Conservation (phyloP, 768 basidiomycete species). For the Mrakia blollopis region DNA sequence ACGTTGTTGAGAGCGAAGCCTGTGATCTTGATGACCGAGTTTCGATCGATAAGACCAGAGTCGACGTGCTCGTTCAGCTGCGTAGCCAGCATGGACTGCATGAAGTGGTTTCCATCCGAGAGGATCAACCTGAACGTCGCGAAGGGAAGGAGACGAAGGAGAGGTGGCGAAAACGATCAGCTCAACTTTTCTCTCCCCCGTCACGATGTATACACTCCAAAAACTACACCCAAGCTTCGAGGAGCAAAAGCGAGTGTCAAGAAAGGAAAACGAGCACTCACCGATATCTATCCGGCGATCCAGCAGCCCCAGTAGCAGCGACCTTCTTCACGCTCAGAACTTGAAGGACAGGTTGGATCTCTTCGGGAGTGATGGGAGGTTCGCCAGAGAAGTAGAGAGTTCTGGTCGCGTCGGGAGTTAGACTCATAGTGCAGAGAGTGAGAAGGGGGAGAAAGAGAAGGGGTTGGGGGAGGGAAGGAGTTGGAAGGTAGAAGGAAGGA, state of each 20-base stretch:
- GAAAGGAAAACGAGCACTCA: constrained; percentile 31
- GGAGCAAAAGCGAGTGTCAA: neutral
- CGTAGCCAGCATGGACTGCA: constrained; percentile 93
- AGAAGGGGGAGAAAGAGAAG: neutral
- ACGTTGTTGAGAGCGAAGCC: constrained; percentile 77
- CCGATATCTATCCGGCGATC: constrained; percentile 45
- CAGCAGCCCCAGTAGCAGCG: constrained; percentile 43
- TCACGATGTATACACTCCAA: neutral
- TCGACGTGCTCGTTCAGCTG: constrained; percentile 74
- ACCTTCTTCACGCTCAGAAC: constrained; percentile 80
- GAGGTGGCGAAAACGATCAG: constrained; percentile 15
- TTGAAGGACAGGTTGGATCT: constrained; percentile 57
- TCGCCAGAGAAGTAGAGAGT: constrained; percentile 16
- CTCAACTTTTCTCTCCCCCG: constrained; percentile 27
- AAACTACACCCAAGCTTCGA: neutral
- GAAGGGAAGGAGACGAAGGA: neutral
- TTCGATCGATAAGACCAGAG: constrained; percentile 57
- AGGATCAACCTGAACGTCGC: constrained; percentile 60
- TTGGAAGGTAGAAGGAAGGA: constrained; percentile 9
- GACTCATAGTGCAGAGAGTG: too few species aligned
- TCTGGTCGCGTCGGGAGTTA: neutral
- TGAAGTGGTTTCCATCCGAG: constrained; percentile 79
- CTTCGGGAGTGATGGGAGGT: neutral
- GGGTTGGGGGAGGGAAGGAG: neutral
- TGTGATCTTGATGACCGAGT: constrained; percentile 64